phyloP scores from a whole-genome alignment of 2,329 filamentous ascomycete species.

The Alternaria gaisen region DNA sequence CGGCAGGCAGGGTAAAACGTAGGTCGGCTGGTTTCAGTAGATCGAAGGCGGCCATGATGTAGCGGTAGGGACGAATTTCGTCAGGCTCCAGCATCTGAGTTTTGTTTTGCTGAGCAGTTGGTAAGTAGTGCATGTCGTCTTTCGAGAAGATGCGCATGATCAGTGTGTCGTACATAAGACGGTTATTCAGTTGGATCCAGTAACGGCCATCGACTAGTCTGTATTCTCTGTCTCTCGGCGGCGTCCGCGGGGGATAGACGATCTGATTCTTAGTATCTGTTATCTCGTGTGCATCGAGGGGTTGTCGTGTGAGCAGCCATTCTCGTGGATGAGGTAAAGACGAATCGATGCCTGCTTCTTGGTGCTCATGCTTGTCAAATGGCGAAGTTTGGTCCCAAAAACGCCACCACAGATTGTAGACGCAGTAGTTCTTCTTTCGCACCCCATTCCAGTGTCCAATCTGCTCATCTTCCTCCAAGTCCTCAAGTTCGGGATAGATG shows the following conservation, averaged over 20 bases:
- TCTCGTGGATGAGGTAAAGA: conserved; percentile 22
- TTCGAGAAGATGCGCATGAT: conserved; percentile 49
- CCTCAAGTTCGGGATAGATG: conserved; percentile 52
- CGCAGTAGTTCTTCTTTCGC: conserved; percentile 26
- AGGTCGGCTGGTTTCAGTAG: conserved; percentile 31
- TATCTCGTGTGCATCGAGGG: conserved; percentile 17
- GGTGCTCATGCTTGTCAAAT: conserved; percentile 17
- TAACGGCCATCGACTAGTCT: conserved; percentile 65
- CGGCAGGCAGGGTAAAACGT: conserved; percentile 33
- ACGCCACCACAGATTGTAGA: conserved; percentile 40
- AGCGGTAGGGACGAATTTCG: conserved; percentile 13
- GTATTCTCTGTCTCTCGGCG: conserved; percentile 33
- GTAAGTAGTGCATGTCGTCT: conserved; percentile 22
- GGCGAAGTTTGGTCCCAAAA: conserved; percentile 21
- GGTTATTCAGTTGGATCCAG: conserved; percentile 61
- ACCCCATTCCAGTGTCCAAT: neutral
- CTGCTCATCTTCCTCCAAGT: conserved; percentile 4
- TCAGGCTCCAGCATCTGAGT: neutral
- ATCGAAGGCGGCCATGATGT: conserved; percentile 23
- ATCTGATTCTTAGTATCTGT: neutral
- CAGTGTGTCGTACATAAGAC: conserved; percentile 36
- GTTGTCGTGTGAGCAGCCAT: conserved; percentile 42
- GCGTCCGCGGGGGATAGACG: conserved; percentile 19
- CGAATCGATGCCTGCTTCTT: conserved; percentile 6
- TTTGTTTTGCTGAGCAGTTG: conserved; percentile 4